Percentiles rank a stretch among this genome's conserved stretches.
Evolutionary conservation across 352 stramenopile species (phyloP).

Genomic region (Chrysophaeum taylorii): DNA sequence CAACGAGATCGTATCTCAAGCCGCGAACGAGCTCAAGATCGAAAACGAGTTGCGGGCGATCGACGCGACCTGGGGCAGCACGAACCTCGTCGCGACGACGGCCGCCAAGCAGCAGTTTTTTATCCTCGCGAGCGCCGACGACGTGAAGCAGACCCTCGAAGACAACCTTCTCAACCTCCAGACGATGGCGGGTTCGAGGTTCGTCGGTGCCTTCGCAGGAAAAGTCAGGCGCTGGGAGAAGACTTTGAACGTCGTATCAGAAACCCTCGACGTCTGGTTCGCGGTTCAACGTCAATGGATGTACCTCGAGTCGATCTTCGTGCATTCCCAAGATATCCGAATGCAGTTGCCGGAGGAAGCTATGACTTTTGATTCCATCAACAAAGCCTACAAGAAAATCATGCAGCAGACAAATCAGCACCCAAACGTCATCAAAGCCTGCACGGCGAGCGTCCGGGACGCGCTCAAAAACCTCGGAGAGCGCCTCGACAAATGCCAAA

Average conservation of each 20-base stretch:
- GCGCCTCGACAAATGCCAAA: constrained; percentile 73
- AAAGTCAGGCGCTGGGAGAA: constrained; percentile 79
- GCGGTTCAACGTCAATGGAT: constrained; percentile 86
- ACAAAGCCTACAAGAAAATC: constrained; percentile 81
- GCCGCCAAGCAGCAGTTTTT: constrained; percentile 65
- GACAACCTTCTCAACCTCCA: constrained; percentile 59
- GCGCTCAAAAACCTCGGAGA: constrained; percentile 69
- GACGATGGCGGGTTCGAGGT: constrained; percentile 79
- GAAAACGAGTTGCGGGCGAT: constrained; percentile 82
- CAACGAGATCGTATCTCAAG: constrained; percentile 79
- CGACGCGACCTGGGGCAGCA: constrained; percentile 73
- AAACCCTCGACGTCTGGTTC: constrained; percentile 80
- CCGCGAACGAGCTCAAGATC: constrained; percentile 84
- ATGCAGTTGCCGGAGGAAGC: constrained; percentile 80
- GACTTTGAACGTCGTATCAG: constrained; percentile 69
- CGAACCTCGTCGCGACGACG: constrained; percentile 72
- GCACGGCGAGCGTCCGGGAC: constrained; percentile 70
- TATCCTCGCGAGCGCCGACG: constrained; percentile 79
- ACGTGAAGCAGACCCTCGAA: constrained; percentile 49
- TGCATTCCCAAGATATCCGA: constrained; percentile 78
- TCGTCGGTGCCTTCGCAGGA: constrained; percentile 73
- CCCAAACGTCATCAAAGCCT: constrained; percentile 73
- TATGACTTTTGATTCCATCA: constrained; percentile 81
- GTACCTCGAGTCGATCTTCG: constrained; percentile 86
- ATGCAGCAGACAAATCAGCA: constrained; percentile 80